Base-by-base conservation (phyloP, 345 rosid genomes). In the Diplotaxis tenuifolia region DNA sequence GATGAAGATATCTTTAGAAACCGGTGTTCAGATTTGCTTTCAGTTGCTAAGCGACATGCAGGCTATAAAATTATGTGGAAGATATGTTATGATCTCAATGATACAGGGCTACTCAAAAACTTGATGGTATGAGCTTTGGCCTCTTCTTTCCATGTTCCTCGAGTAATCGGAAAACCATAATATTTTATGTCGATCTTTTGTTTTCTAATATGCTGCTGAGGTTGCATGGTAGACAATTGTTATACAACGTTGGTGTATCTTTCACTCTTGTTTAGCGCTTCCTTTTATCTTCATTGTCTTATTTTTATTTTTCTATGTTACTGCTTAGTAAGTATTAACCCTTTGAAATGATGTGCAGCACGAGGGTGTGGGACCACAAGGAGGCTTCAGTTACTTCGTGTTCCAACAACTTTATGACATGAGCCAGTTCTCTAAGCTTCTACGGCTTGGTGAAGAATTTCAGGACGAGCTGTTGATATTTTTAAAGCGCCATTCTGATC, bases 381-480 rank as follows among this genome's bases (percentile, higher is more conserved):
- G 94, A 79, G 99, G 99, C 64, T 95, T 95, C 86, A 85, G 94
- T 76, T 88, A 87, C 79, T 95, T 83, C 76, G 99, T 92, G 66
- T 92, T 92, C 77, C 77, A 88, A 65, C 93, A 90, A 78, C 75
- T 95, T 40, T 83, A 84, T 55, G 74, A 75, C 67, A 88, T 75
- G 79, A 86, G 79, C 78, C 93, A 90, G 61, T 86, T 84, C 55
- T 85, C 99, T 20, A 86, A 84, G 87, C 87, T 95, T 78, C 78
- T 92, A 69, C 82, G 96, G 84, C 94, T 92, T 31, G 99, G 99
- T 31, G 99, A 95, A 80, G 99, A 95, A 65, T 95, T 95, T 72
- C 96, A 82, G 54, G 92, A 90, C 49, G 96, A 88, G 76, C 76
- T 95, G 47, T 75, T 84, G 28, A 76, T 87, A 70, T 95, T 88